Evolutionary conservation across 805 yeast species (phyloP).

Genomic region (Sugiyamaella valdiviana): DNA sequence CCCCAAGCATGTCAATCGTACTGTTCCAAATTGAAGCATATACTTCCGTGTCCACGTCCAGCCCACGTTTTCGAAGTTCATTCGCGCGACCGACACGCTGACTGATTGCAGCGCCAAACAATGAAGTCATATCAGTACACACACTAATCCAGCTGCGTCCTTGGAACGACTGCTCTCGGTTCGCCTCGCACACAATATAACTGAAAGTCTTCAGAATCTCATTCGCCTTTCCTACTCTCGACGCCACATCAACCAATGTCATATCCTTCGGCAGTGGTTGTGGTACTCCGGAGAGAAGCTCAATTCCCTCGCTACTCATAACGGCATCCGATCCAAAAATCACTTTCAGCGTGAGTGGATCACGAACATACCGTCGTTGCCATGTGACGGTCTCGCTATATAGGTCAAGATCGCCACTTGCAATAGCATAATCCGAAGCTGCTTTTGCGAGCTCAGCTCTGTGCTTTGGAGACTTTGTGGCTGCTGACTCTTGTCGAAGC

Average conservation of each 20-base stretch:
- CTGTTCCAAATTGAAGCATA: too few relatives aligned
- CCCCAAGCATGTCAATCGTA: too few relatives aligned
- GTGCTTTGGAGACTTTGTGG: not conserved
- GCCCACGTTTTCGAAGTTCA: too few relatives aligned
- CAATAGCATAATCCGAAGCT: conserved; percentile 1
- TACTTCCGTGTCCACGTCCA: too few relatives aligned
- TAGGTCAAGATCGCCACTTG: not conserved
- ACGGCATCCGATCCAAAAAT: not conserved
- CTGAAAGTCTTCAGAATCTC: not conserved
- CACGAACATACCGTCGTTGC: conserved; percentile 1
- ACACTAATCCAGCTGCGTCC: too few relatives aligned
- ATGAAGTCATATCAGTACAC: not conserved
- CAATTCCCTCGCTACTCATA: not conserved
- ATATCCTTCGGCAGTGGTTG: not conserved
- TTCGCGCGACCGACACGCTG: not conserved
- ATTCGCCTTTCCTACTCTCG: not conserved
- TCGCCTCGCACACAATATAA: not conserved
- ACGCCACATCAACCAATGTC: not conserved
- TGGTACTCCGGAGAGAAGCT: conserved; percentile 1
- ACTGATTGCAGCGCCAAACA: not conserved
- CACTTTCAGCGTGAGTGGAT: conserved; percentile 1
- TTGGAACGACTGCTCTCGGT: not conserved
- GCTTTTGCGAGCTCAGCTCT: not conserved
- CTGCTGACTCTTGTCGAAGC: not conserved
- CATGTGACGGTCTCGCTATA: not conserved